A percentile compares a stretch with the other conserved stretches of the same genome.
Evolutionary conservation across 768 basidiomycete genomes (phyloP).

Genomic region (Clavulina sp.): DNA sequence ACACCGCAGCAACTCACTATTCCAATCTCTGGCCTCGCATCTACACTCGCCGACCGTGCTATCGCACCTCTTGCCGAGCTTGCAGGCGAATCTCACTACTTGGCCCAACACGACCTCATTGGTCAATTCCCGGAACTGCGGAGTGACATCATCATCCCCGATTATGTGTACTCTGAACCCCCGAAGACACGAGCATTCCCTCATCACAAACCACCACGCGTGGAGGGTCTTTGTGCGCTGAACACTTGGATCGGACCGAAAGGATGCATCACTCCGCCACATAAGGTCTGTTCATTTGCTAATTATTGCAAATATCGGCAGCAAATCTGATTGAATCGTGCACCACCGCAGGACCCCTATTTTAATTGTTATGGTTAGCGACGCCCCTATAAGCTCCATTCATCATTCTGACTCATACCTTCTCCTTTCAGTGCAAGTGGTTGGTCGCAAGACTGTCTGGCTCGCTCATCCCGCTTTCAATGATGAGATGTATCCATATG

Average conservation of each 20-base stretch:
- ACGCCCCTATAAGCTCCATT: neutral
- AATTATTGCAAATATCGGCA: neutral
- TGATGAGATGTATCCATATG: slow-evolving; percentile 36
- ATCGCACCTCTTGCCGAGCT: slow-evolving; percentile 13
- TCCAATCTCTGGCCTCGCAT: too few relatives aligned
- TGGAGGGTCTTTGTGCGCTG: slow-evolving; percentile 45
- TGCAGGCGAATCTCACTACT: slow-evolving; percentile 29
- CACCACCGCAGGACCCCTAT: slow-evolving; percentile 59
- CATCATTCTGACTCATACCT: slow-evolving; percentile 8
- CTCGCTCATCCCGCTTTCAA: slow-evolving; percentile 48
- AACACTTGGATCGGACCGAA: slow-evolving; percentile 75
- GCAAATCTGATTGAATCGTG: slow-evolving; percentile 4
- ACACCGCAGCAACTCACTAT: slow-evolving; percentile 12
- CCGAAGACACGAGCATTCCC: slow-evolving; percentile 23
- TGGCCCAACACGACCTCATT: slow-evolving; percentile 82
- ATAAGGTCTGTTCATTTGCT: slow-evolving; percentile 41
- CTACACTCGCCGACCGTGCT: too few relatives aligned
- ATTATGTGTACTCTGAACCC: slow-evolving; percentile 56
- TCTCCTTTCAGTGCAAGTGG: slow-evolving; percentile 50
- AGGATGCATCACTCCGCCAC: slow-evolving; percentile 73
- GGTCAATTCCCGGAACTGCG: slow-evolving; percentile 65
- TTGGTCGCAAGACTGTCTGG: slow-evolving; percentile 84
- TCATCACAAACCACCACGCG: slow-evolving; percentile 44
- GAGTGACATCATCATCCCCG: slow-evolving; percentile 66
- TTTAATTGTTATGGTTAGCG: slow-evolving; percentile 73